Percentiles rank a stretch among this genome's conserved stretches.
Conservation (phyloP, 192 early-diverging fungal genomes). For the Entomortierella chlamydospora region DNA sequence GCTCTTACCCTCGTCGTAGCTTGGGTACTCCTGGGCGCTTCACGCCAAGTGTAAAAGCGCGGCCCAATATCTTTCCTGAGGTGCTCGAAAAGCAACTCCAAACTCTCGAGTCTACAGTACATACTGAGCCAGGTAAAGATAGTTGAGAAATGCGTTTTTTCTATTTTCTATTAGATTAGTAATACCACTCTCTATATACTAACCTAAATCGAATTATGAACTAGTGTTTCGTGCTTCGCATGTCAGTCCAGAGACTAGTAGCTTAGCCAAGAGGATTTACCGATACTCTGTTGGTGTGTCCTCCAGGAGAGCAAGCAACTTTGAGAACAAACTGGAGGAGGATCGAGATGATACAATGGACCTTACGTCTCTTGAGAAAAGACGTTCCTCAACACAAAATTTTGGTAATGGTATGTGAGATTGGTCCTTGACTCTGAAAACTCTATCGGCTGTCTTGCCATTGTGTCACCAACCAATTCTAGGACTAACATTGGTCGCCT, state of each 20-base stretch:
- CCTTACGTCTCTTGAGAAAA: neutral
- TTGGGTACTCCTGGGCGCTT: slow-evolving; percentile 24
- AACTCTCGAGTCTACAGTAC: slow-evolving; percentile 20
- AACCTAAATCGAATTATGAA: too few species aligned
- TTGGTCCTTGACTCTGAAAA: neutral
- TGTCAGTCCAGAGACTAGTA: slow-evolving; percentile 46
- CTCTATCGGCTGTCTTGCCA: too few species aligned
- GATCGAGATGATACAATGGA: slow-evolving; percentile 13
- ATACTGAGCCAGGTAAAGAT: slow-evolving; percentile 12
- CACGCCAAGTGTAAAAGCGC: slow-evolving; percentile 20
- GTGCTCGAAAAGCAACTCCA: slow-evolving; percentile 35
- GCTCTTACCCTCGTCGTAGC: slow-evolving; percentile 10
- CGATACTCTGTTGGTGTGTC: slow-evolving; percentile 27
- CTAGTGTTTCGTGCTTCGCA: slow-evolving; percentile 36
- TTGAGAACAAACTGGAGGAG: slow-evolving; percentile 2
- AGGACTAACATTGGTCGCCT: too few species aligned
- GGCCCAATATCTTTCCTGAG: slow-evolving; percentile 44
- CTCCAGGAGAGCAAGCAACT: slow-evolving; percentile 3
- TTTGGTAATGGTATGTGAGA: slow-evolving; percentile 5
- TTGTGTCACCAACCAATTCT: too few species aligned
- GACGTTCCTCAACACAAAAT: slow-evolving; percentile 3
- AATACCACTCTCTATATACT: neutral
- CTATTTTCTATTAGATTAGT: neutral
- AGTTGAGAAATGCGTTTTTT: neutral
- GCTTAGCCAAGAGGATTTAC: slow-evolving; percentile 36